Conservation (phyloP, 257 asterid genomes). For the Coffea canephora region DNA sequence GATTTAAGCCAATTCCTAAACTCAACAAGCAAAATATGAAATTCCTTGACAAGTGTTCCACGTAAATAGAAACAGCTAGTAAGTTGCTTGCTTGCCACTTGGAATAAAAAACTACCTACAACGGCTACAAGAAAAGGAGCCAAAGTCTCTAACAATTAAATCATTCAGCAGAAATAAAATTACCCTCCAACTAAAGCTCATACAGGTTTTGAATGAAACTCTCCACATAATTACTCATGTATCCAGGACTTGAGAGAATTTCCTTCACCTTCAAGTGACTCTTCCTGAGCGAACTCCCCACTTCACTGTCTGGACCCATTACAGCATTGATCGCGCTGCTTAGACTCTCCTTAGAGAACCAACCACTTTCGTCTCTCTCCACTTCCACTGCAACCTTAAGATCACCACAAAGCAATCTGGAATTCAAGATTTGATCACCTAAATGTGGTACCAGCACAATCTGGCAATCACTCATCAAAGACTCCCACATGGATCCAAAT, state of each 20-base stretch:
- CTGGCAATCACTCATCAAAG: slow-evolving; percentile 60
- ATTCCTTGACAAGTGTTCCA: no score
- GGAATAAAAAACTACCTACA: no score
- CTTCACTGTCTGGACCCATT: slow-evolving; percentile 38
- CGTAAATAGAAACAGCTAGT: no score
- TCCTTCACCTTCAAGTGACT: slow-evolving; percentile 35
- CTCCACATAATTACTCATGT: slow-evolving; percentile 27
- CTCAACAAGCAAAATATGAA: no score
- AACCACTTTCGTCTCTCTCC: slow-evolving; percentile 53
- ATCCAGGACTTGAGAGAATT: slow-evolving; percentile 11
- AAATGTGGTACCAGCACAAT: slow-evolving; percentile 63
- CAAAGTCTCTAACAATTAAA: no score
- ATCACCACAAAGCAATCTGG: slow-evolving; percentile 64
- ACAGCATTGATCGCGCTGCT: slow-evolving; percentile 26
- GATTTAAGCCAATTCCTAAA: no score
- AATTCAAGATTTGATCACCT: slow-evolving; percentile 68
- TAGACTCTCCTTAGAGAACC: slow-evolving; percentile 52
- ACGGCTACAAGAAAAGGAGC: no score
- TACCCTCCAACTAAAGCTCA: background rate
- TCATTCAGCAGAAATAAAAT: no score
- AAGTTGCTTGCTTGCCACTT: no score
- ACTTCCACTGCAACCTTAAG: slow-evolving; percentile 82
- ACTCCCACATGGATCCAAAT: slow-evolving; percentile 91
- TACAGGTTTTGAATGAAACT: slow-evolving; percentile 25
- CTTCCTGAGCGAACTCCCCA: slow-evolving; percentile 25